A percentile compares a stretch with the other conserved stretches of the same genome.
phyloP scores from a whole-genome alignment of 768 basidiomycete genomes.

The Amanita rubescens region DNA sequence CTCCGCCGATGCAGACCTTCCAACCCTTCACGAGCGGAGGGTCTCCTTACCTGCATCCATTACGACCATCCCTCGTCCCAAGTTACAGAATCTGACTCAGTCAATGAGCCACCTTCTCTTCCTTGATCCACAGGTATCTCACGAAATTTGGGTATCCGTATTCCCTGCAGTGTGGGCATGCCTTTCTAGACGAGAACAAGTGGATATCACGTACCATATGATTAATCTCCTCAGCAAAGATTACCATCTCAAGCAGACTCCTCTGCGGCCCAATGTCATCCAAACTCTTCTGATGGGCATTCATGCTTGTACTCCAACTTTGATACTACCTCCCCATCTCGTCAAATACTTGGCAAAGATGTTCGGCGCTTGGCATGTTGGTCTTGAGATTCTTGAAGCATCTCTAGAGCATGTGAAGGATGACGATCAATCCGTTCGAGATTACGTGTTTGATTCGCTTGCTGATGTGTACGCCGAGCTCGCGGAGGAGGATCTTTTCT shows the following conservation, averaged over 20 bases:
- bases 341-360: conserved; percentile 96
- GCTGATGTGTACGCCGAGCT: conserved; percentile 95
- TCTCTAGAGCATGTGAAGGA: conserved; percentile 77
- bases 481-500: conserved; percentile 94
- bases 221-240: conserved; percentile 89
- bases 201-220: conserved; percentile 83
- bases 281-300: conserved; percentile 84
- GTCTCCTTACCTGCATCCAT: conserved; percentile 23
- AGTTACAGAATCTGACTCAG: conserved; percentile 52
- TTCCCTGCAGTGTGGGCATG: conserved; percentile 86
- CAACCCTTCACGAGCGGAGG: conserved; percentile 31
- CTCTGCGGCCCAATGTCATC: conserved; percentile 85
- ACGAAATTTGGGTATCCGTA: conserved; percentile 80
- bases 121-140: conserved; percentile 68
- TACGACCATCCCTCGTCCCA: conserved; percentile 30
- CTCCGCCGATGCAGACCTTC: conserved; percentile 37
- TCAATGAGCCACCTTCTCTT: conserved; percentile 80
- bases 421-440: conserved; percentile 71
- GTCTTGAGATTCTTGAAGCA: conserved; percentile 75
- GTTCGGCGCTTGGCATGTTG: conserved; percentile 92
- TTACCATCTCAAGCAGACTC: conserved; percentile 84
- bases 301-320: conserved; percentile 77
- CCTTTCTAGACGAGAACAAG: conserved; percentile 81
- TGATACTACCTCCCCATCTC: conserved; percentile 89
- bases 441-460: conserved; percentile 83